Evolutionary conservation across 1,284 basidiomycete genomes (phyloP), one percentile per base, ranked within the genome.

Genomic region (Puccinia hordei): DNA sequence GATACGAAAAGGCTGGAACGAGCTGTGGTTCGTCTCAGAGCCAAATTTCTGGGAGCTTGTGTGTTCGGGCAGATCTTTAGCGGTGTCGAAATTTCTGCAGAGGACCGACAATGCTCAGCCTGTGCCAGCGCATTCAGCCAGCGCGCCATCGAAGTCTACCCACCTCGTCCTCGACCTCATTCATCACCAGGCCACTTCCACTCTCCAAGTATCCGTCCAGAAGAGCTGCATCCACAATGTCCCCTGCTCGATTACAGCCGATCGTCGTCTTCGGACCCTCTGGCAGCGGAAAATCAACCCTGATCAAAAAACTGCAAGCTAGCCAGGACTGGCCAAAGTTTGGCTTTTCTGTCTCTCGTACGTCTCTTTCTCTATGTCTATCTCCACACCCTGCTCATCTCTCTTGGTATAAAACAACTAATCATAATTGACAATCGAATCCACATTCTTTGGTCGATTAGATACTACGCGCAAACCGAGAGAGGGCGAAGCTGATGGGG

Each of bases 281-380:
- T 0, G 96, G 96, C 30, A 93, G 95, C 1, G 96, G 96, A 77
- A 99, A 98, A 86, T 93, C 92, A 84, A 97, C 96, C 0, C 90
- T 98, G 74, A 89, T 99, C 81, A 90, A 90, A 82, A 90, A 90
- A 72, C 90, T 99, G 71, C 94, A 98, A 85, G 87, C 87, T 44
- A 92, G 94, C 65, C 95, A 94, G 5, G 90, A 92, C 19, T 80
- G 78, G 78, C 22, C 69, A 85, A 90, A 89, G 82, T 99, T 98
- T 86, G 93, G 93, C 6, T 99, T 98, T 88, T 92, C 90, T 83
- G 92, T 99, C 80, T 98, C 95, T 74, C 96, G 94, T 95, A 86
- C 83, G 91, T 87, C 46, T 46, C 80, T 49, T 33, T 68, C 73
- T 68, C 55, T 49, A 5, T 35, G 2, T 55, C 49, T 53, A 13